Evolutionary conservation across 192 early-diverging fungal species (phyloP).

Genomic region (Coemansia sp.): DNA sequence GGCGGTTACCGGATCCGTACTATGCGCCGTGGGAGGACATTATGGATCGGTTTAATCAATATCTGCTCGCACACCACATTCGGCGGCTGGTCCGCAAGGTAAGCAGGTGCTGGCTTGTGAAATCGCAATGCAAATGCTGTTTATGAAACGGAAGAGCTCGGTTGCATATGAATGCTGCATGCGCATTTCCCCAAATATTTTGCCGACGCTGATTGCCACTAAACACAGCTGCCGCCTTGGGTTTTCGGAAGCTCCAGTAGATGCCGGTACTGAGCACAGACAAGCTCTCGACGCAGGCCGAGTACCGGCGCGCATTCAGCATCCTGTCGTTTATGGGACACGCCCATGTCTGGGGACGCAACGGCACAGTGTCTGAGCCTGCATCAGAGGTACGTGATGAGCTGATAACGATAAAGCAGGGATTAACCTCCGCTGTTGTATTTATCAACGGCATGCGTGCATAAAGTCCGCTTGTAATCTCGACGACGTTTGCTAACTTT

Average conservation of each 20-base stretch:
- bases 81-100: constrained; percentile 69
- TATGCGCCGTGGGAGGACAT: constrained; percentile 86
- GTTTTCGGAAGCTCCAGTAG: constrained; percentile 44
- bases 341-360: constrained; percentile 89
- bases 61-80: constrained; percentile 69
- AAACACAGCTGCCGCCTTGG: not conserved
- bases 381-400: constrained; percentile 59
- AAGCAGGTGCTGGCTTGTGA: constrained; percentile 15
- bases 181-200: constrained; percentile 4
- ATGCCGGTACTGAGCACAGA: constrained; percentile 71
- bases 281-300: constrained; percentile 60
- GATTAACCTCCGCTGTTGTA: not conserved
- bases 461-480: too few relatives aligned
- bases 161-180: constrained; percentile 4
- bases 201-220: not conserved
- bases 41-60: constrained; percentile 73
- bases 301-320: constrained; percentile 84
- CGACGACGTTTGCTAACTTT: not conserved
- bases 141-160: not conserved
- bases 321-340: constrained; percentile 87
- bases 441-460: not conserved
- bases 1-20: constrained; percentile 69
- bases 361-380: constrained; percentile 60
- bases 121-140: not conserved
- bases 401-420: not conserved